Base-by-base conservation (phyloP, 148 eudicot species). In the Spergularia marina region DNA sequence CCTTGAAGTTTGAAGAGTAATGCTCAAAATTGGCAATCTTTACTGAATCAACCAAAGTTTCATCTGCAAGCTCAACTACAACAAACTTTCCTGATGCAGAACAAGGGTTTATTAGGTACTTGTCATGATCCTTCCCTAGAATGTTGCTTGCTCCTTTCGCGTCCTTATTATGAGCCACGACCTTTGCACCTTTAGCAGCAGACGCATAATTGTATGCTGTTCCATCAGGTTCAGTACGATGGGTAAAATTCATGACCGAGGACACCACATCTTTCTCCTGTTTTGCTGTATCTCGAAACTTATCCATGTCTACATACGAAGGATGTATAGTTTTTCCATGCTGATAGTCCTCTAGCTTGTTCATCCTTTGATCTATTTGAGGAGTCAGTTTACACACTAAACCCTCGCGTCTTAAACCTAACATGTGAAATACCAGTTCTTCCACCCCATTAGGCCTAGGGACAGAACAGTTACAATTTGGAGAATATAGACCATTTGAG, bases 1-100 rank as follows among this genome's bases (percentile, higher is more conserved):
- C 92, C 84, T 94, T 94, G 61, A 94, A 91, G 67, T 90, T 94
- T 4, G 97, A 94, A 51, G 97, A 91, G 76, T 94, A 85, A 72
- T 94, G 96, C 82, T 94, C 98, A 65, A 90, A 90, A 80, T 94
- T 94, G 12, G 97, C 97, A 18, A 94, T 89, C 76, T 84, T 91
- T 40, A 94, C 88, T 14, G 96, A 83, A 74, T 91, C 96, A 39
- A 94, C 92, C 36, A 91, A 77, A 52, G 90, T 94, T 82, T 94
- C 98, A 68, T 90, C 98, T 3, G 91, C 82, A 67, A 94, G 91
- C 85, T 94, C 97, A 60, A 90, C 85, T 17, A 91, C 87, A 59
- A 91, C 91, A 77, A 77, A 94, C 74, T 94, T 94, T 39, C 87
- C 92, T 68, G 73, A 76, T 65, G 80, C 91, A 34, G 98, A 91